Conservation (phyloP, 352 stramenopile genomes). For the Phytophthora agathidicida region DNA sequence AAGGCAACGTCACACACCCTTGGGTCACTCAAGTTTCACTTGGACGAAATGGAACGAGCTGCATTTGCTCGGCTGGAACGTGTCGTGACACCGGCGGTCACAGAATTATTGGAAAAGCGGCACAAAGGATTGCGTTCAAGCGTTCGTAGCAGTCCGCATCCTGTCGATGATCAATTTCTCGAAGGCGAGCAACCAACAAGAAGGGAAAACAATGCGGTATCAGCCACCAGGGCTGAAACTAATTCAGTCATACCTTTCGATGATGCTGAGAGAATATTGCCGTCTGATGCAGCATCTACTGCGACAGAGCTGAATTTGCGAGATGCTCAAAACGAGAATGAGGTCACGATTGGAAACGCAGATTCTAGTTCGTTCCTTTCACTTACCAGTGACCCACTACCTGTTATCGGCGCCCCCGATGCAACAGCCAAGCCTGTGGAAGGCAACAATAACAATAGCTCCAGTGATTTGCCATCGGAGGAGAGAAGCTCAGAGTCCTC, state of each 20-base stretch:
- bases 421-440: neutral
- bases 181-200: neutral
- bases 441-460: neutral
- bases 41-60: slow-evolving; percentile 28
- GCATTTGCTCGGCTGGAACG: slow-evolving; percentile 19
- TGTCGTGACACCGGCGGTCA: slow-evolving; percentile 28
- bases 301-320: neutral
- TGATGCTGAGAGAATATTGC: neutral
- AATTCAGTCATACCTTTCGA: neutral
- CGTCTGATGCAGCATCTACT: neutral
- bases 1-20: neutral
- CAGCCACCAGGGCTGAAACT: neutral
- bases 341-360: neutral
- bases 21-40: slow-evolving; percentile 4
- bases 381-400: neutral
- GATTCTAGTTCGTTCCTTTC: neutral
- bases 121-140: slow-evolving; percentile 17
- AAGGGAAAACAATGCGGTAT: neutral
- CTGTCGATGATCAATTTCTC: neutral
- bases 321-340: neutral
- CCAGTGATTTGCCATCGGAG: slow-evolving; percentile 4
- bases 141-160: neutral
- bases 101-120: slow-evolving; percentile 27
- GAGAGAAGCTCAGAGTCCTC: slow-evolving; percentile 2
- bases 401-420: neutral